Evolutionary conservation across 306 rosid species (phyloP), one percentile per base, ranked within the genome.

Genomic region (Gynostemma pentaphyllum): DNA sequence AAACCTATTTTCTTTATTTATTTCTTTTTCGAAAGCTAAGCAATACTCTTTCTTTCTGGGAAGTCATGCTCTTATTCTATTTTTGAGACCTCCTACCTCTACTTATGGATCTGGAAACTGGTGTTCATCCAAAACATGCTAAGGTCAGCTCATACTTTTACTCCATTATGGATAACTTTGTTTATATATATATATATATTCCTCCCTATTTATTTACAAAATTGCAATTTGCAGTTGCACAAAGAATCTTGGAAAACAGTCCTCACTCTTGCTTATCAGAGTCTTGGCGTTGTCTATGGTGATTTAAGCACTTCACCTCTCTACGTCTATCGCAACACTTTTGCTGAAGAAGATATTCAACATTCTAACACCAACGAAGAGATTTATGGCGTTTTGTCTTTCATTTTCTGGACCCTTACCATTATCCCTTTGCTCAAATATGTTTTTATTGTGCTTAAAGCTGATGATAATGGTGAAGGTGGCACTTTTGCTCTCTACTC

Each of bases 401-500:
- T 90, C 72, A 87, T 90, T 26, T 85, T 90, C 77, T 90, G 97
- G 97, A 83, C 88, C 11, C 73, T 90, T 29, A 90, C 97, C 28
- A 45, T 90, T 66, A 41, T 90, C 34, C 95, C 97, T 27, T 70
- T 90, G 68, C 57, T 90, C 21, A 90, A 90, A 64, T 90, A 90
- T 26, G 97, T 90, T 29, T 85, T 87, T 53, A 81, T 90, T 22
- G 97, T 90, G 55, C 78, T 90, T 5, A 84, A 68, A 67, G 97
- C 96, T 13, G 84, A 90, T 46, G 97, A 90, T 50, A 90, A 90
- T 80, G 96, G 96, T 12, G 97, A 90, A 60, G 97, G 97, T 45
- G 97, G 97, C 44, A 90, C 96, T 27, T 90, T 90, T 73, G 97
- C 97, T 9, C 68, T 90, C 62, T 90, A 90, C 69, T 87, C 97